Conservation (phyloP, 805 yeast genomes). For the Huiozyma sinensis region DNA sequence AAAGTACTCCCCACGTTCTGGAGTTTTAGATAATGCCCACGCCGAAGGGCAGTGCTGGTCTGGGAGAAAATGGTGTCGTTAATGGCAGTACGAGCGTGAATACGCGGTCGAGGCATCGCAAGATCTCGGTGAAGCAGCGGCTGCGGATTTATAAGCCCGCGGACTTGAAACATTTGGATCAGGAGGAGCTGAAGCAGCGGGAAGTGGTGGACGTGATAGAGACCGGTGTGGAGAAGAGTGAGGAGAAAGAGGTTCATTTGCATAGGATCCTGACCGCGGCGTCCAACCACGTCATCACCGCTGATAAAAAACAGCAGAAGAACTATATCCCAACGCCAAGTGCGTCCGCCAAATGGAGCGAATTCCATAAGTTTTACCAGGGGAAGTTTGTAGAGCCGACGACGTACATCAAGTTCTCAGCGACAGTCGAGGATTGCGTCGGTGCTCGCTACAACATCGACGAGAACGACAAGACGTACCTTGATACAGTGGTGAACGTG, state of each 20-base stretch:
- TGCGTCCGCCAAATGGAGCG: slow-evolving; percentile 76
- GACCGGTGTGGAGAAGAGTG: slow-evolving; percentile 96
- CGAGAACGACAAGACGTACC: slow-evolving; percentile 69
- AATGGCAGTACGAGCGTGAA: slow-evolving; percentile 26
- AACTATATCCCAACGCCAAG: slow-evolving; percentile 91
- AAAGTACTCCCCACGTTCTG: too few relatives aligned
- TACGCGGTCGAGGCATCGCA: slow-evolving; percentile 85
- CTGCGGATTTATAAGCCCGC: slow-evolving; percentile 64
- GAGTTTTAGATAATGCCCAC: neutral
- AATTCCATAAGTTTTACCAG: slow-evolving; percentile 59
- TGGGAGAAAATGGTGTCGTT: neutral
- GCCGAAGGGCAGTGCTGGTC: neutral
- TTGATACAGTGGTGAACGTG: slow-evolving; percentile 34
- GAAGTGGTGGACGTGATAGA: slow-evolving; percentile 74
- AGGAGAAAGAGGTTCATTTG: slow-evolving; percentile 93
- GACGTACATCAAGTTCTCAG: slow-evolving; percentile 76
- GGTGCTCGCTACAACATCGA: slow-evolving; percentile 86
- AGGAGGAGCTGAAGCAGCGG: slow-evolving; percentile 47
- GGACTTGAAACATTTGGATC: slow-evolving; percentile 73
- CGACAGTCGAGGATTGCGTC: slow-evolving; percentile 90
- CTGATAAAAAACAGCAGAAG: slow-evolving; percentile 27
- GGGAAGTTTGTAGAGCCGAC: slow-evolving; percentile 63
- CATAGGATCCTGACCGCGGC: slow-evolving; percentile 63
- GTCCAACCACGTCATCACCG: slow-evolving; percentile 7
- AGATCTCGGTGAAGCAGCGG: slow-evolving; percentile 84